Percentiles rank a stretch among this genome's conserved stretches.
Conservation (phyloP, 345 rosid species). For the Gossypium ekmanianum region DNA sequence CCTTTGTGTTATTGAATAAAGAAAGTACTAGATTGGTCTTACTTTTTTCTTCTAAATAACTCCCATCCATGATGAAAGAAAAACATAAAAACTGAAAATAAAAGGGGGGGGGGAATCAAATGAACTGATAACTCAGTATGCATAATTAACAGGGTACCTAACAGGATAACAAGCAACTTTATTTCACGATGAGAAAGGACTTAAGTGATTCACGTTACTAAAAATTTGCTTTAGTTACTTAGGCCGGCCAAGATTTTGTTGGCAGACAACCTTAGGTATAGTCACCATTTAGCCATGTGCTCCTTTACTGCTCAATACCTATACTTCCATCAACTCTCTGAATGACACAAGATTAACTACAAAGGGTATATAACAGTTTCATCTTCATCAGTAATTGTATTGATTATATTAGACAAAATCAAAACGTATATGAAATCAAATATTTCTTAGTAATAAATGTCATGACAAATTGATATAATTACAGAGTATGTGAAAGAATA, state of each 20-base stretch:
- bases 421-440: neutral
- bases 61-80: neutral
- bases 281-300: neutral
- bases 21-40: neutral
- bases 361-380: neutral
- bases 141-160: neutral
- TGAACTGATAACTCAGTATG: neutral
- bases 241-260: neutral
- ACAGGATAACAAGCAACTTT: neutral
- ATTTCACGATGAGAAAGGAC: neutral
- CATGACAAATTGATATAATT: neutral
- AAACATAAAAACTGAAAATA: neutral
- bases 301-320: neutral
- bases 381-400: neutral
- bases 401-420: neutral
- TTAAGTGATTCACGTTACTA: neutral
- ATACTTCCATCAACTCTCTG: neutral
- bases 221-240: neutral
- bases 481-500: neutral
- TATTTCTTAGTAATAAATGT: neutral
- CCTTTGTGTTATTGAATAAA: neutral
- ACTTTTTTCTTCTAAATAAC: neutral
- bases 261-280: neutral
- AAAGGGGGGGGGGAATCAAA: neutral
- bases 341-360: neutral